Conservation (phyloP, 2,329 filamentous ascomycete genomes). For the Phaeophleospora eucalypticola region DNA sequence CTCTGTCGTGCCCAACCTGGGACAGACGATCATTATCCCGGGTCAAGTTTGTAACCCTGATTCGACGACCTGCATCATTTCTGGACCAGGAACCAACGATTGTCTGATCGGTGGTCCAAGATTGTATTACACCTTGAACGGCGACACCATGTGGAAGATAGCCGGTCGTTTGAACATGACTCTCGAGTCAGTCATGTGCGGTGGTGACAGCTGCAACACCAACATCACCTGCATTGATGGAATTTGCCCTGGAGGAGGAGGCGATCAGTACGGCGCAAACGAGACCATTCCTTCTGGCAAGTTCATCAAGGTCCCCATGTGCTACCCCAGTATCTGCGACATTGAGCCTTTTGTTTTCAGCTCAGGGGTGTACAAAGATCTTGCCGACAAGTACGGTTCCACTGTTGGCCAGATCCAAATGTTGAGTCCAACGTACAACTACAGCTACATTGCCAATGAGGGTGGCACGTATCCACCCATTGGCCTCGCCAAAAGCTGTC, state of each 20-base stretch:
- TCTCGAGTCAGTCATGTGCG: neutral
- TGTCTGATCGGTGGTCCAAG: conserved; percentile 4
- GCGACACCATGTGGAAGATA: conserved; percentile 3
- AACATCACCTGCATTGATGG: conserved; percentile 5
- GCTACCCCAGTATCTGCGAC: neutral
- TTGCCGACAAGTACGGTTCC: conserved; percentile 2
- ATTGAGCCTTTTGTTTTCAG: conserved; percentile 1
- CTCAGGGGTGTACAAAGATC: conserved; percentile 1
- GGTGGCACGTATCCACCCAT: conserved; percentile 3
- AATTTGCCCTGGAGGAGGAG: neutral
- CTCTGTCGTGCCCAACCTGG: conserved; percentile 3
- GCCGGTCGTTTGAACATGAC: conserved; percentile 6
- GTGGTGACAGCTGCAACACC: conserved; percentile 2
- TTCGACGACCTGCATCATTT: too few relatives aligned
- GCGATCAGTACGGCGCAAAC: neutral
- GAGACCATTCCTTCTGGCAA: conserved; percentile 3
- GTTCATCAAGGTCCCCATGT: conserved; percentile 6
- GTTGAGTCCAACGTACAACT: conserved; percentile 6
- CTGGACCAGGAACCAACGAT: too few relatives aligned
- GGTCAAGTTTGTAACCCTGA: too few relatives aligned
- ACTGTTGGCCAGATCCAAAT: conserved; percentile 4
- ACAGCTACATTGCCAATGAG: conserved; percentile 6
- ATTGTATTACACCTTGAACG: conserved; percentile 6
- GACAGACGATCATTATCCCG: too few relatives aligned
- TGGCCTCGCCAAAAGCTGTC: conserved; percentile 1